phyloP scores from a whole-genome alignment of 345 rosid genomes.

The Carallia pectinifolia region DNA sequence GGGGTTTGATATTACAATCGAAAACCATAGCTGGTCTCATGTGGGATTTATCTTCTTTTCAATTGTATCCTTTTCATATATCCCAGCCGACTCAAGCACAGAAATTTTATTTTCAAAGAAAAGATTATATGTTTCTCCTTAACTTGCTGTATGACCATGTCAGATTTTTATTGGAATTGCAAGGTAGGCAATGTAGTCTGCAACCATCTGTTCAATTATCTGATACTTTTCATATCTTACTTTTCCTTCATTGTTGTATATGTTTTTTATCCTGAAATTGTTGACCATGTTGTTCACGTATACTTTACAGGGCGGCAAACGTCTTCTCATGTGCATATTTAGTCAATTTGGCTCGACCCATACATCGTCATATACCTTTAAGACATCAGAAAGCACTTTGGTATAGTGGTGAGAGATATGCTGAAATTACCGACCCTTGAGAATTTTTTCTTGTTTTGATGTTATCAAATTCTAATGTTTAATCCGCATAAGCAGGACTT shows the following conservation, averaged over 20 bases:
- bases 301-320: constrained; percentile 73
- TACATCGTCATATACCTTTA: constrained; percentile 70
- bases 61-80: constrained; percentile 73
- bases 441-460: not conserved
- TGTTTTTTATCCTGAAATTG: constrained; percentile 17
- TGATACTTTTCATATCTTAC: not conserved
- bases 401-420: constrained; percentile 88
- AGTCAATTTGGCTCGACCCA: constrained; percentile 83
- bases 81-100: not conserved
- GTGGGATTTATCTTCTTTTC: constrained; percentile 92
- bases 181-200: constrained; percentile 43
- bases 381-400: constrained; percentile 98
- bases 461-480: constrained; percentile 15
- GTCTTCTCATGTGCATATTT: constrained; percentile 94
- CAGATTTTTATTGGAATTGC: constrained; percentile 90
- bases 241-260: not conserved
- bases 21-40: constrained; percentile 98
- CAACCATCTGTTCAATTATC: not conserved
- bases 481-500: constrained; percentile 57
- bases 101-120: not conserved
- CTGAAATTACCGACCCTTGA: not conserved
- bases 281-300: constrained; percentile 26
- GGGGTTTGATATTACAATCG: constrained; percentile 99
- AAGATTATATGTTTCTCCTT: constrained; percentile 39
- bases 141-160: constrained; percentile 28